Evolutionary conservation across 208 protist genomes (phyloP).

Genomic region (Porcisia hertigi): DNA sequence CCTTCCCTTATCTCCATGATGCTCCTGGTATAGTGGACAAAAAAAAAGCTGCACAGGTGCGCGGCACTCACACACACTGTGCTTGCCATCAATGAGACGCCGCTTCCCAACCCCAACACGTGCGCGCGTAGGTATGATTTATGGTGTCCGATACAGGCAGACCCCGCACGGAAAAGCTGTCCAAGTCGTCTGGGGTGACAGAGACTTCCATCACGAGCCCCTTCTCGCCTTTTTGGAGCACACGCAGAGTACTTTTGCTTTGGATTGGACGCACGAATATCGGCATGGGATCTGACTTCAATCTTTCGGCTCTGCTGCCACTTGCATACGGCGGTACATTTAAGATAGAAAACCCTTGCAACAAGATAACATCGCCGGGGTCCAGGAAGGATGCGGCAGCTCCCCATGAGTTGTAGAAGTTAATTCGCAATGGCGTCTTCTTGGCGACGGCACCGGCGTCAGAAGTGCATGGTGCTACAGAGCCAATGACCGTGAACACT

Average conservation of each 20-base stretch:
- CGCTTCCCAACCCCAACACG: conserved; percentile 6
- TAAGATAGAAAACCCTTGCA: conserved; percentile 34
- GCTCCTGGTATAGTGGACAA: neutral
- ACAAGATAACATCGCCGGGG: conserved; percentile 54
- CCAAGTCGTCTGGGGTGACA: conserved; percentile 46
- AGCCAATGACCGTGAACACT: conserved; percentile 58
- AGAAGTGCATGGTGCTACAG: conserved; percentile 14
- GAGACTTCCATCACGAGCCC: conserved; percentile 67
- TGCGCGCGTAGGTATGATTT: conserved; percentile 20
- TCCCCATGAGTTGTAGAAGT: conserved; percentile 79
- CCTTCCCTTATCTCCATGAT: neutral
- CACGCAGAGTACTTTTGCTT: conserved; percentile 39
- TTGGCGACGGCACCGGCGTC: conserved; percentile 7
- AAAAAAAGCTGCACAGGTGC: neutral
- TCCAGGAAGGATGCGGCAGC: conserved; percentile 66
- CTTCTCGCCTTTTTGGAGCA: conserved; percentile 43
- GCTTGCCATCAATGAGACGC: neutral
- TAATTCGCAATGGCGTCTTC: conserved; percentile 33
- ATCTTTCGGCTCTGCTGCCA: neutral
- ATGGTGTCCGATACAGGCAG: conserved; percentile 28
- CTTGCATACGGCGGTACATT: conserved; percentile 1
- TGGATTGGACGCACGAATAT: conserved; percentile 48
- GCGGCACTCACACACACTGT: neutral
- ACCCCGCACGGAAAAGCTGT: conserved; percentile 47
- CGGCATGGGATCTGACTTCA: neutral